phyloP scores from a whole-genome alignment of 495 filamentous ascomycete genomes.

The Aspergillus bridgeri region DNA sequence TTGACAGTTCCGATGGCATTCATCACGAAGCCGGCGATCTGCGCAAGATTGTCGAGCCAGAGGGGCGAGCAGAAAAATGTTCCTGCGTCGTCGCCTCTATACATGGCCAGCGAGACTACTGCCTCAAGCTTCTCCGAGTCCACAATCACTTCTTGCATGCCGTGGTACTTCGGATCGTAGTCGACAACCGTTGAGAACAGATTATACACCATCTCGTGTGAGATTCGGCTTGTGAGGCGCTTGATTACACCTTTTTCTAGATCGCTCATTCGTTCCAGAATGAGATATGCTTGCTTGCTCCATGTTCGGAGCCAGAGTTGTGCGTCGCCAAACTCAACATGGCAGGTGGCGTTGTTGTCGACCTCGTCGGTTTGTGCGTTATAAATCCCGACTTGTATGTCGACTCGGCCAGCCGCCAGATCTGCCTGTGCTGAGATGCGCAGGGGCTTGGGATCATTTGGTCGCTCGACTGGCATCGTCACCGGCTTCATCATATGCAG shows the following conservation, averaged over 20 bases:
- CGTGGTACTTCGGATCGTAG: constrained; percentile 60
- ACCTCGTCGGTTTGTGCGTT: not conserved
- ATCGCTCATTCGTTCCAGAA: not conserved
- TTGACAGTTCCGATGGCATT: constrained; percentile 73
- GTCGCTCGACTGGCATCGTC: constrained; percentile 51
- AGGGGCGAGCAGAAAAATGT: constrained; percentile 65
- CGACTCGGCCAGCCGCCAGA: constrained; percentile 17
- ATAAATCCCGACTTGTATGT: not conserved
- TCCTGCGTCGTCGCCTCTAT: constrained; percentile 13
- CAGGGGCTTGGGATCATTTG: constrained; percentile 30
- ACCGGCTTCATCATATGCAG: constrained; percentile 66
- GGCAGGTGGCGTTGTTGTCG: not conserved
- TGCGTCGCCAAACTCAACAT: not conserved
- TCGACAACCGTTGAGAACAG: constrained; percentile 68
- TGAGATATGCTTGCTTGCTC: not conserved
- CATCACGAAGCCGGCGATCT: constrained; percentile 73
- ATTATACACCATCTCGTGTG: constrained; percentile 66
- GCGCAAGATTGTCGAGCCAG: constrained; percentile 66
- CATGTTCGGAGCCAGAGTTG: not conserved
- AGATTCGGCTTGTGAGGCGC: not conserved
- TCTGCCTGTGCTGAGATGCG: constrained; percentile 32
- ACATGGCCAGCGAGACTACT: constrained; percentile 16
- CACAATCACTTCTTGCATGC: constrained; percentile 72
- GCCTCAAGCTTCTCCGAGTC: constrained; percentile 66
- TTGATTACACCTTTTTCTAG: not conserved